These are phyloP conservation scores for Megacollybia platyphylla DNA, from an alignment of 1,284 basidiomycete species.

Conservation along the genomic window DNA sequence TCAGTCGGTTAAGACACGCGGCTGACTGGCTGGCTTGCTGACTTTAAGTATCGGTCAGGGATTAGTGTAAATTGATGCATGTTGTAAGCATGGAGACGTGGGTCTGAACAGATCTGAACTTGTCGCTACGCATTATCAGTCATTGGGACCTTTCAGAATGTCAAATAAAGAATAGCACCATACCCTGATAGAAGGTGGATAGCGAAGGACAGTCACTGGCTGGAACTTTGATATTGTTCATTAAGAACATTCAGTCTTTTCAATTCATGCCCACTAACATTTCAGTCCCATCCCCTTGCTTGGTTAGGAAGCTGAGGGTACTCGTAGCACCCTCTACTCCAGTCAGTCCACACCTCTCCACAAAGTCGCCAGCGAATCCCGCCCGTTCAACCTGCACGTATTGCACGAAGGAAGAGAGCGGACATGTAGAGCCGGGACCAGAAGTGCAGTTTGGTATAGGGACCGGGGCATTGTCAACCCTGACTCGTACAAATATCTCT, in stretches of 20 bases:
- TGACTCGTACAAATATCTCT: slow-evolving; percentile 19
- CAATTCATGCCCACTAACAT: background rate
- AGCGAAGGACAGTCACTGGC: too few relatives aligned
- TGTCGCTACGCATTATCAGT: too few relatives aligned
- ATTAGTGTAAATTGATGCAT: too few relatives aligned
- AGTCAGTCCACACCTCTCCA: background rate
- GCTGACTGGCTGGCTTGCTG: too few relatives aligned
- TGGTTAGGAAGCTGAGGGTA: background rate
- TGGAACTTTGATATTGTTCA: too few relatives aligned
- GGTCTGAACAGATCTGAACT: too few relatives aligned
- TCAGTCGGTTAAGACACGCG: too few relatives aligned
- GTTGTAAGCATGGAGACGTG: too few relatives aligned
- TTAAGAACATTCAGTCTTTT: background rate
- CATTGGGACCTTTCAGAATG: too few relatives aligned
- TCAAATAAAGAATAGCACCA: too few relatives aligned
- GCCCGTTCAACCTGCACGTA: slow-evolving; percentile 12
- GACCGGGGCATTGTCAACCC: slow-evolving; percentile 23
- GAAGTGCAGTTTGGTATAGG: slow-evolving; percentile 22
- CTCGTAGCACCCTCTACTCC: background rate
- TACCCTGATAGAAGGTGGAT: too few relatives aligned
- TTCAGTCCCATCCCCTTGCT: background rate
- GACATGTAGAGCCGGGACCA: slow-evolving; percentile 24
- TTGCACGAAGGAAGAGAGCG: slow-evolving; percentile 16
- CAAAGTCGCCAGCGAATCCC: background rate
- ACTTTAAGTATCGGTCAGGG: too few relatives aligned